A percentile compares a stretch with the other conserved stretches of the same genome.
Conservation (phyloP, 352 stramenopile species). For the Lagenidium giganteum region DNA sequence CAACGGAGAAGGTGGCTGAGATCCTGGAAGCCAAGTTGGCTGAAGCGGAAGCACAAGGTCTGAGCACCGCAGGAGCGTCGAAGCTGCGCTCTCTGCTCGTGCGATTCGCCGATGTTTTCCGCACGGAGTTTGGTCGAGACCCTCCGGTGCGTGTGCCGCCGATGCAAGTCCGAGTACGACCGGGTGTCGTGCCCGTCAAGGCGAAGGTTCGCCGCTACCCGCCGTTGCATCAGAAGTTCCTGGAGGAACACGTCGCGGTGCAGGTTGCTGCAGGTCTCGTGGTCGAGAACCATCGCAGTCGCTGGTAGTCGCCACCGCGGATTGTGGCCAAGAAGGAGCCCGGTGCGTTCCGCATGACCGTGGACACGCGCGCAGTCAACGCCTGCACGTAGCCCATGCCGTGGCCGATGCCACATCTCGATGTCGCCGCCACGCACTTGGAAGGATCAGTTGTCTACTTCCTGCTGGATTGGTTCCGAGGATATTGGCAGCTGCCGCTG, state of each 20-base stretch:
- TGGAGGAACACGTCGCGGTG: not conserved
- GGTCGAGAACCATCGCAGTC: not conserved
- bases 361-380: conserved; percentile 11
- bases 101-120: too few species aligned
- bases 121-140: not conserved
- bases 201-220: not conserved
- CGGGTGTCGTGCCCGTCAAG: not conserved
- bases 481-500: conserved; percentile 7
- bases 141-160: not conserved
- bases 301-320: not conserved
- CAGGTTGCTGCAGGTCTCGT: not conserved
- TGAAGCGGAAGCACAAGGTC: too few species aligned
- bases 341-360: conserved; percentile 2
- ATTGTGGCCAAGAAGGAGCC: conserved; percentile 3
- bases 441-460: conserved; percentile 6
- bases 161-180: not conserved
- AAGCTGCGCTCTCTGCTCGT: too few species aligned
- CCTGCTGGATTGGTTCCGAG: conserved; percentile 6
- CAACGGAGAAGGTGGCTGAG: too few species aligned
- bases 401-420: conserved; percentile 15
- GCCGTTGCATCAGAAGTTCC: not conserved
- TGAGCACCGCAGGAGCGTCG: too few species aligned
- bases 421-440: not conserved
- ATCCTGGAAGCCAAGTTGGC: too few species aligned
- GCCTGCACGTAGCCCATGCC: conserved; percentile 9